A percentile compares a stretch with the other conserved stretches of the same genome.
Conservation (phyloP, 1,139 yeast species). For the Taphrina wiesneri region DNA sequence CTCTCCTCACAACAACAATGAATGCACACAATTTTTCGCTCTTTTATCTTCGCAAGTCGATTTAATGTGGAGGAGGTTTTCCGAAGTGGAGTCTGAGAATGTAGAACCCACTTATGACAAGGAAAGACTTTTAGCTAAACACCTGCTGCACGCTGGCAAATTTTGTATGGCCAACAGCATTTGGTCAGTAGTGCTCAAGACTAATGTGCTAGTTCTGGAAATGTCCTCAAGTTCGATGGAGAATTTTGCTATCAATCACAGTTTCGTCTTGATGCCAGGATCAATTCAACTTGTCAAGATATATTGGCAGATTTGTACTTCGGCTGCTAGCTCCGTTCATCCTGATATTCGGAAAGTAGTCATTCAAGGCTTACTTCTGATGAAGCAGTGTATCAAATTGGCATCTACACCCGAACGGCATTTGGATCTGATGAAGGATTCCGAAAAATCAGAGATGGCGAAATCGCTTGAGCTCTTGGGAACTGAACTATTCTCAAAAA, state of each 20-base stretch:
- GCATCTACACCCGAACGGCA: constrained; percentile 42
- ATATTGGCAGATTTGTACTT: constrained; percentile 60
- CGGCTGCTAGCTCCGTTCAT: constrained; percentile 63
- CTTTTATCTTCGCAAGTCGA: constrained; percentile 63
- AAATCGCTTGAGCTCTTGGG: constrained; percentile 58
- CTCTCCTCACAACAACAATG: constrained; percentile 61
- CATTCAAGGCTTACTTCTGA: constrained; percentile 65
- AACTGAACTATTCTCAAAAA: constrained; percentile 59
- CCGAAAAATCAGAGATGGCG: constrained; percentile 55
- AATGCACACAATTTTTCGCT: constrained; percentile 61
- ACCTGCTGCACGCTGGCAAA: constrained; percentile 33
- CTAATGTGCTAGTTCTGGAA: constrained; percentile 7
- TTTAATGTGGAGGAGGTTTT: constrained; percentile 55
- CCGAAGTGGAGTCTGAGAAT: constrained; percentile 48
- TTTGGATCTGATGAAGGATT: constrained; percentile 16
- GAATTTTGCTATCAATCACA: constrained; percentile 39
- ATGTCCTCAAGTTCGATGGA: constrained; percentile 22
- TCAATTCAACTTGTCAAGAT: constrained; percentile 62
- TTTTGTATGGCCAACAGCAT: neutral
- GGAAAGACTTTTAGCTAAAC: constrained; percentile 56
- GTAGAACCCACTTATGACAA: constrained; percentile 49
- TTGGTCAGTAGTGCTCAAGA: neutral
- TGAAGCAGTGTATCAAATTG: constrained; percentile 65
- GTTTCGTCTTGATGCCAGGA: constrained; percentile 68
- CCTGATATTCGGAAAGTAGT: constrained; percentile 70